Evolutionary conservation across 495 filamentous ascomycete genomes (phyloP), one percentile per base, ranked within the genome.

Genomic region (Saxispiralis lemnorum): DNA sequence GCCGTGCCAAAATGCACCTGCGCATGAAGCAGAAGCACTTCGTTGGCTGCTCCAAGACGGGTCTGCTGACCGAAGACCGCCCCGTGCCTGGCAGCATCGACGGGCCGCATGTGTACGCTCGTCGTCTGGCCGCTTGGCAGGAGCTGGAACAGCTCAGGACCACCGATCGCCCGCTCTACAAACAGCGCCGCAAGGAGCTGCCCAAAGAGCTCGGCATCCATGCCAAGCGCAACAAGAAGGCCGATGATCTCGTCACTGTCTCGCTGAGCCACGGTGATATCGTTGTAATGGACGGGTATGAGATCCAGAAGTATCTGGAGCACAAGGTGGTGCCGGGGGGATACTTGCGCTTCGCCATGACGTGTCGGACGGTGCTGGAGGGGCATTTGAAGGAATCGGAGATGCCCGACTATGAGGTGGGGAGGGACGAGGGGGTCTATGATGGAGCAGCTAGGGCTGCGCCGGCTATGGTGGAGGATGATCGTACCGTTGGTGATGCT

Each of bases 251-350:
- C 1, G 39, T 69, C 0, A 55, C 50, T 7, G 43, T 70, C 41
- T 51, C 48, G 1, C 66, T 93, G 24, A 56, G 69, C 24, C 86
- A 93, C 56, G 86, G 86, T 0, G 84, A 92, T 53, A 66, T 87
- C 36, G 68, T 92, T 19, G 67, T 92, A 2, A 93, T 93, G 86
- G 72, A 83, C 52, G 85, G 84, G 0, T 62, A 62, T 0, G 54
- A 63, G 1, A 72, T 93, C 21, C 86, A 93, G 53, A 70, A 71
- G 48, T 66, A 70, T 24, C 88, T 76, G 46, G 81, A 86, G 79
- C 81, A 87, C 52, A 54, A 61, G 0, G 78, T 86, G 6, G 54
- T 55, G 0, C 72, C 76, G 0, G 38, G 57, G 1, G 73, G 73
- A 0, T 67, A 62, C 15, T 59, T 83, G 6, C 71, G 81, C 0